Base-by-base conservation (phyloP, 495 filamentous ascomycete genomes). In the Penicillium flavigenum region DNA sequence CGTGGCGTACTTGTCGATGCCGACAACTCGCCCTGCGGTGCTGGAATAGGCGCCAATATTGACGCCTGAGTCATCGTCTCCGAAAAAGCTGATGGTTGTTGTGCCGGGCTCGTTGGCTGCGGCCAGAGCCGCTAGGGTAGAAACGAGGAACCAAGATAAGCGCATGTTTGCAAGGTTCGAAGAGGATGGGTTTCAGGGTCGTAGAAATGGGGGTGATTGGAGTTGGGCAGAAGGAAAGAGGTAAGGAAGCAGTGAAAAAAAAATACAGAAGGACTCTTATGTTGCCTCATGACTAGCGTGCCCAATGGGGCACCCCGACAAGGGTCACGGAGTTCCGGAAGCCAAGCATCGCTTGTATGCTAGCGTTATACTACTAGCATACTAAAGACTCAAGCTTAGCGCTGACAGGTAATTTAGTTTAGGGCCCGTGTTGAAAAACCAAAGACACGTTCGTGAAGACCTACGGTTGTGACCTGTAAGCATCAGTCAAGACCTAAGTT, bases 11-110 rank as follows among this genome's bases (percentile, higher is more conserved):
- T 59, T 56, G 49, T 69, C 63, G 57, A 68, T 54, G 44, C 52
- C 62, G n/a, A 48, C 51, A 7, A 70, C 54, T 32, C 69, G 64
- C 54, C 53, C 69, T 11, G 45, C 67, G 24, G 49, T 57, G 63
- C 69, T 68, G 19, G 53, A 51, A 44, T 60, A 63, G 12, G 5
- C 36, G 1, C 34, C 50, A 8, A 60, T 1, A 2, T 39, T 27
- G 17, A 47, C 45, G 11, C 51, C 36, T 16, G 17, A 7, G n/a
- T n/a, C 39, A 11, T 44, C 11, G 1, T 38, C 52, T n/a, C 19
- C 41, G 26, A 54, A 55, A 34, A 45, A 49, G 26, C 22, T 26
- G 39, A 61, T 27, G 31, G 52, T 53, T 20, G 62, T 64, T 19
- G 52, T 61, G 59, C 39, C 47, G 32, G 47, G 20, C 29, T 51